phyloP scores from a whole-genome alignment of 1,139 yeast genomes.

The Yamadazyma mexicana region DNA sequence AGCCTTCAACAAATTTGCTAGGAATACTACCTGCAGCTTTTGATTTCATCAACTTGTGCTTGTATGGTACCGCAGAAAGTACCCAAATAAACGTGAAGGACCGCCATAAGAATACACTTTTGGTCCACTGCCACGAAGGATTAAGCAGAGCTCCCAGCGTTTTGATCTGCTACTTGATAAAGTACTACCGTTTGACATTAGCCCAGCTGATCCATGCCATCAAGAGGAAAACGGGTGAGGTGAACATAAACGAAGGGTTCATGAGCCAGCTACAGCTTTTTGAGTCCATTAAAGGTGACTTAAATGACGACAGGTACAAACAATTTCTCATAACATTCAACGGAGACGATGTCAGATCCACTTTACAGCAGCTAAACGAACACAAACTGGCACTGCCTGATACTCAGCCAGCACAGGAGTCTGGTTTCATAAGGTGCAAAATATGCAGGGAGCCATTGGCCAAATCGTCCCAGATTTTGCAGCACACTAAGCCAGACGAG shows the following conservation, averaged over 20 bases:
- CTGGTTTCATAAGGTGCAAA: conserved; percentile 53
- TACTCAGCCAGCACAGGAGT: conserved; percentile 14
- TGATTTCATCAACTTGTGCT: conserved; percentile 64
- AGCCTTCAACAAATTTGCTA: conserved; percentile 59
- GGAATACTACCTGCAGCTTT: conserved; percentile 61
- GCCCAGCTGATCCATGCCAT: conserved; percentile 73
- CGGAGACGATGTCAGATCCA: conserved; percentile 17
- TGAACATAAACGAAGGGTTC: conserved; percentile 69
- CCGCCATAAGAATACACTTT: conserved; percentile 46
- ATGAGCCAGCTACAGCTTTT: conserved; percentile 67
- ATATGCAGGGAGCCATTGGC: conserved; percentile 66
- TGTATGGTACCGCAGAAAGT: conserved; percentile 26
- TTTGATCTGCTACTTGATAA: conserved; percentile 78
- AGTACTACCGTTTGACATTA: conserved; percentile 56
- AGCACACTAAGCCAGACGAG: conserved; percentile 60
- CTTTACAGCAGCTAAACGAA: conserved; percentile 7
- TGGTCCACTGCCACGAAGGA: conserved; percentile 85
- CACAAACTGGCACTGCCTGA: not conserved
- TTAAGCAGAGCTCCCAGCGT: conserved; percentile 77
- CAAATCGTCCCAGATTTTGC: conserved; percentile 46
- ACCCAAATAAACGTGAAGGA: conserved; percentile 13
- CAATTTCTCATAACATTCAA: conserved; percentile 27
- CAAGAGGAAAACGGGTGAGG: conserved; percentile 44
- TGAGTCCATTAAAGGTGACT: conserved; percentile 32
- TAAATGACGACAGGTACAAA: conserved; percentile 26